Conservation (phyloP, 352 stramenopile species). For the Phytophthora palmivora region DNA sequence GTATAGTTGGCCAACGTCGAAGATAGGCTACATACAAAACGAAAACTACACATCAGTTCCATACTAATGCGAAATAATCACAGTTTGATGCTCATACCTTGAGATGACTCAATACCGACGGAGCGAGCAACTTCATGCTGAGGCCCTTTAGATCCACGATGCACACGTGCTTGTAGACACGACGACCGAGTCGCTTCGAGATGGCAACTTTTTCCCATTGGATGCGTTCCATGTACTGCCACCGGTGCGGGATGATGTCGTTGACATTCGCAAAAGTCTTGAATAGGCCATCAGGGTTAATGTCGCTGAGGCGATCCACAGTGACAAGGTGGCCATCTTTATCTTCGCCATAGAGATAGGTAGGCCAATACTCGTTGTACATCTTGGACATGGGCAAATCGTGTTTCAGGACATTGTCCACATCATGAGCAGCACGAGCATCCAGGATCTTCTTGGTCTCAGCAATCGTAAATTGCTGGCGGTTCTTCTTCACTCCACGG, state of each 20-base stretch:
- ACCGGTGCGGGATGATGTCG: slow-evolving; percentile 64
- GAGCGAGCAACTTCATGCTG: slow-evolving; percentile 70
- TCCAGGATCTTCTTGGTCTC: slow-evolving; percentile 73
- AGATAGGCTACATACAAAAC: slow-evolving; percentile 59
- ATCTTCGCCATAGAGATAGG: slow-evolving; percentile 76
- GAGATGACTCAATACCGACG: slow-evolving; percentile 62
- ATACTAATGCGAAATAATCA: neutral
- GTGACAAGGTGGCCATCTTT: slow-evolving; percentile 72
- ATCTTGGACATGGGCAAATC: slow-evolving; percentile 65
- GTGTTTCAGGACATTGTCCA: slow-evolving; percentile 56
- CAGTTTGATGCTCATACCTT: slow-evolving; percentile 45
- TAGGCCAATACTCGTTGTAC: slow-evolving; percentile 75
- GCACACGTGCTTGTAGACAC: slow-evolving; percentile 87
- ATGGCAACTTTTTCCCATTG: slow-evolving; percentile 82
- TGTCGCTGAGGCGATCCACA: slow-evolving; percentile 72
- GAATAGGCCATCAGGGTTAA: slow-evolving; percentile 67
- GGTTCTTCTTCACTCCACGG: slow-evolving; percentile 70
- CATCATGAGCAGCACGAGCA: slow-evolving; percentile 53
- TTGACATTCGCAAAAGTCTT: slow-evolving; percentile 65
- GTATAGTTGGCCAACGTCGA: slow-evolving; percentile 79
- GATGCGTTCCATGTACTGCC: slow-evolving; percentile 83
- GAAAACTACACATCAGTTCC: slow-evolving; percentile 8
- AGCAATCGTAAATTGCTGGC: slow-evolving; percentile 63
- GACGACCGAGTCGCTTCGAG: slow-evolving; percentile 61
- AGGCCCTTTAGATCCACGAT: slow-evolving; percentile 82